Conservation (phyloP, 352 stramenopile species). For the Elongisporangium prolatum region DNA sequence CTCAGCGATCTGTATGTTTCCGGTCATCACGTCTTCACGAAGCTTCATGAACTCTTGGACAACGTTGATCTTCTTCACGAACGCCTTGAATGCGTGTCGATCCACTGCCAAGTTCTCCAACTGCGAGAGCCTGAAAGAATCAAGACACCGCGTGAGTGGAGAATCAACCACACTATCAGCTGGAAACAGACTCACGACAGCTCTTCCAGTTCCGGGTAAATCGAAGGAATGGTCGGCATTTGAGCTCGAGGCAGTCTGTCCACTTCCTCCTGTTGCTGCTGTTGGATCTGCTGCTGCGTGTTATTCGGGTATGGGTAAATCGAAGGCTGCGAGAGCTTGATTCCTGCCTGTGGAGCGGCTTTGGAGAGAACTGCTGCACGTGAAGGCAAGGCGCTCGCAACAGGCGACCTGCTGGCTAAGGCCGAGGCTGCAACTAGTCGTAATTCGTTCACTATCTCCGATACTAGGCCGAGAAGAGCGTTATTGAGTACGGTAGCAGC, state of each 20-base stretch:
- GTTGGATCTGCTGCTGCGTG: slow-evolving; percentile 16
- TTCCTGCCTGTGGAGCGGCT: slow-evolving; percentile 13
- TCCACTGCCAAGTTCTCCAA: slow-evolving; percentile 63
- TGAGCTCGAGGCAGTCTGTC: slow-evolving; percentile 56
- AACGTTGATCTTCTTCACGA: slow-evolving; percentile 51
- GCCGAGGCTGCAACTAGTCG: slow-evolving; percentile 14
- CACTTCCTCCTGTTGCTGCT: slow-evolving; percentile 27
- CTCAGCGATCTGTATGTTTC: slow-evolving; percentile 73
- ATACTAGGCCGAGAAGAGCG: slow-evolving; percentile 22
- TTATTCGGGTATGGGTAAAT: slow-evolving; percentile 22
- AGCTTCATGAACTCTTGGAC: slow-evolving; percentile 71
- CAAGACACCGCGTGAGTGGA: background rate
- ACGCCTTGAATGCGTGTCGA: slow-evolving; percentile 50
- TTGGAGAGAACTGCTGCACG: slow-evolving; percentile 10
- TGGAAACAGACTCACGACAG: slow-evolving; percentile 47
- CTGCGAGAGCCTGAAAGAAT: slow-evolving; percentile 31
- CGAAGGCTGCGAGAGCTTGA: slow-evolving; percentile 14
- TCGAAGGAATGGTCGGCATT: slow-evolving; percentile 67
- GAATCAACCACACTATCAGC: slow-evolving; percentile 2
- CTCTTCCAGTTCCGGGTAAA: slow-evolving; percentile 73
- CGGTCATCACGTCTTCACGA: slow-evolving; percentile 68
- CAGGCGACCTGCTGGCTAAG: slow-evolving; percentile 12
- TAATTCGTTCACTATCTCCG: slow-evolving; percentile 65
- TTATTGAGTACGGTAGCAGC: no score
- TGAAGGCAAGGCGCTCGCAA: slow-evolving; percentile 7